Conservation (phyloP, 2,329 filamentous ascomycete genomes). For the Monosporascus sp. region DNA sequence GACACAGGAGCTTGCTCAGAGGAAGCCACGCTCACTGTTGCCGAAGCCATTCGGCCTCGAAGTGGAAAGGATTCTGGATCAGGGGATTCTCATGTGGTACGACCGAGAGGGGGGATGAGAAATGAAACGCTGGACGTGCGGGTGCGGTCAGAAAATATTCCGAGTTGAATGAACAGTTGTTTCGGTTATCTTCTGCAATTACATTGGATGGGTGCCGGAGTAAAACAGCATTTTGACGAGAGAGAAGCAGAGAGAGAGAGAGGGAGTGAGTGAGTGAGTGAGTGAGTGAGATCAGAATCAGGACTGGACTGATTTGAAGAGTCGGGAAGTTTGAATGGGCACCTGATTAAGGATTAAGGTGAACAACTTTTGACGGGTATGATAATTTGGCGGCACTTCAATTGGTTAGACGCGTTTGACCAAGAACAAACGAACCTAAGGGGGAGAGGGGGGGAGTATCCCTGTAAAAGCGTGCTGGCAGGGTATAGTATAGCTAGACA, state of each 20-base stretch:
- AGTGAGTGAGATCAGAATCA: too few relatives aligned
- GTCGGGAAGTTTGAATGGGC: too few relatives aligned
- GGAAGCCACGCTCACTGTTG: conserved; percentile 19
- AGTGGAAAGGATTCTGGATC: conserved; percentile 1
- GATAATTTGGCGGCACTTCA: background rate
- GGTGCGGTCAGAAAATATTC: too few relatives aligned
- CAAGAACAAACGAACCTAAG: background rate
- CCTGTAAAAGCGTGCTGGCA: background rate
- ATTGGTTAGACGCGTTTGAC: background rate
- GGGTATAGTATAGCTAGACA: background rate
- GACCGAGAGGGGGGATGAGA: background rate
- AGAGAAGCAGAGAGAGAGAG: too few relatives aligned
- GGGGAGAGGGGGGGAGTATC: background rate
- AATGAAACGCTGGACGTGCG: background rate
- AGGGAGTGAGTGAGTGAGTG: too few relatives aligned
- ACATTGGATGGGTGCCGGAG: too few relatives aligned
- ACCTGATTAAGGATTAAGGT: too few relatives aligned
- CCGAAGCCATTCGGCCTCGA: conserved; percentile 18
- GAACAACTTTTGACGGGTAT: too few relatives aligned
- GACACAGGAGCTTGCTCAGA: conserved; percentile 22
- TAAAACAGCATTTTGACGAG: too few relatives aligned
- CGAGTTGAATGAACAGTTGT: too few relatives aligned
- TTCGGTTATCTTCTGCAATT: too few relatives aligned
- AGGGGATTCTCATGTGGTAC: conserved; percentile 4
- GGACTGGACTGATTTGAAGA: too few relatives aligned